Evolutionary conservation across 179 eudicot genomes (phyloP).

Genomic region (Drosera spatulata): DNA sequence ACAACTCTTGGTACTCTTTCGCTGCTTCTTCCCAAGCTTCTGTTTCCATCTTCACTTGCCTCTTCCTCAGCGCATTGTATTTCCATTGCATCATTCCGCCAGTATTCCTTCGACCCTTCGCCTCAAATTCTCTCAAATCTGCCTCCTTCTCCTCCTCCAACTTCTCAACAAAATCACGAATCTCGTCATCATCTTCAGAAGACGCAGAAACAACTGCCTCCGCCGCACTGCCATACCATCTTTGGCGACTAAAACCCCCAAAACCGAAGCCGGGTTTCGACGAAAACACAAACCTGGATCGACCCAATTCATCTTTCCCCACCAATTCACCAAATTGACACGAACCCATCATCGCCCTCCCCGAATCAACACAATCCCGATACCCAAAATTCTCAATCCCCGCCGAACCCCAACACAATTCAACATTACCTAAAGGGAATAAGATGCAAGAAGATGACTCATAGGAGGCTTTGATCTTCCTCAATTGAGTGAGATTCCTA

Average conservation of each 20-base stretch:
- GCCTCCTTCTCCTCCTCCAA: conserved; percentile 17
- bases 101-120: conserved; percentile 6
- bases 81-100: conserved; percentile 38
- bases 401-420: conserved; percentile 14
- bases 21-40: conserved; percentile 93
- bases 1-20: conserved; percentile 69
- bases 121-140: background rate
- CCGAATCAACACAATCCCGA: conserved; percentile 6
- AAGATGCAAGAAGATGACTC: conserved; percentile 10
- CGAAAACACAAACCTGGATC: conserved; percentile 10
- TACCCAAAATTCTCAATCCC: conserved; percentile 7
- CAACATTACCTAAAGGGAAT: conserved; percentile 14
- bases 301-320: conserved; percentile 14
- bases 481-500: conserved; percentile 17
- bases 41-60: conserved; percentile 77
- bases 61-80: conserved; percentile 37
- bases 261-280: conserved; percentile 17
- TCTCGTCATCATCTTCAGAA: conserved; percentile 67
- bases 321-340: conserved; percentile 7
- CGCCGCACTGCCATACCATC: conserved; percentile 48
- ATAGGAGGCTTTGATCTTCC: conserved; percentile 12
- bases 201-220: conserved; percentile 42
- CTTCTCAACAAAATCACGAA: conserved; percentile 41
- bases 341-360: conserved; percentile 20
- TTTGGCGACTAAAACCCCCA: conserved; percentile 15